Base-by-base conservation (phyloP, 2,329 filamentous ascomycete species). In the Trichoderma semiorbis region DNA sequence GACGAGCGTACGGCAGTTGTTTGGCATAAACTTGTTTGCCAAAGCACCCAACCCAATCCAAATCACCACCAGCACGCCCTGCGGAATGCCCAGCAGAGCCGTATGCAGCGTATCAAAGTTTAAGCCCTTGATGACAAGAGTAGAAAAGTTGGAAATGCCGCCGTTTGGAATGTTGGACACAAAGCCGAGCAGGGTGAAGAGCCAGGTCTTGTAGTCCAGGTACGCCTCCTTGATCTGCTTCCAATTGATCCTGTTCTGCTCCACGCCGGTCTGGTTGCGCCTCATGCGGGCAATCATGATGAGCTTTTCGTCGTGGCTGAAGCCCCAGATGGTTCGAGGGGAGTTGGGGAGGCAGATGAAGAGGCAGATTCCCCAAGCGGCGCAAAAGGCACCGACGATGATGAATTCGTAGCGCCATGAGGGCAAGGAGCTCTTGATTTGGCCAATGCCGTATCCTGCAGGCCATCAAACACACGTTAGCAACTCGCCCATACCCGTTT, bases 331-430 rank as follows among this genome's bases (percentile, higher is more conserved):
- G 1, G 85, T 88, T 24, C 87, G 82, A 0, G 88, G 89, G 0
- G 85, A 86, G 75, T 90, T 88, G 2, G 89, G 88, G 2, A 91
- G 83, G 53, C 89, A 80, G 21, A 89, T 77, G 55, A 86, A 82
- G 76, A 91, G 86, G 12, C 88, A 79, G 8, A 91, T 83, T 2
- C 87, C 90, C 85, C 89, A 92, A 14, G 83, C 72, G 18, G 86
- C 83, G 72, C 88, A 91, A 12, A 91, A 82, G 1, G 87, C 83
- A 8, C 84, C 84, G 5, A 89, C 89, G n/a, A 92, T 85, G 18
- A 93, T 79, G 76, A 92, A 92, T 69, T 92, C 89, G 74, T 90
- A 92, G 76, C 88, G 88, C 90, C 90, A 92, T 0, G 85, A 87
- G 0, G 85, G 83, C 24, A 92, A 82, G 1, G 83, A 81, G 16